Base-by-base conservation (phyloP, 495 filamentous ascomycete species). In the Penicillium robsamsonii region DNA sequence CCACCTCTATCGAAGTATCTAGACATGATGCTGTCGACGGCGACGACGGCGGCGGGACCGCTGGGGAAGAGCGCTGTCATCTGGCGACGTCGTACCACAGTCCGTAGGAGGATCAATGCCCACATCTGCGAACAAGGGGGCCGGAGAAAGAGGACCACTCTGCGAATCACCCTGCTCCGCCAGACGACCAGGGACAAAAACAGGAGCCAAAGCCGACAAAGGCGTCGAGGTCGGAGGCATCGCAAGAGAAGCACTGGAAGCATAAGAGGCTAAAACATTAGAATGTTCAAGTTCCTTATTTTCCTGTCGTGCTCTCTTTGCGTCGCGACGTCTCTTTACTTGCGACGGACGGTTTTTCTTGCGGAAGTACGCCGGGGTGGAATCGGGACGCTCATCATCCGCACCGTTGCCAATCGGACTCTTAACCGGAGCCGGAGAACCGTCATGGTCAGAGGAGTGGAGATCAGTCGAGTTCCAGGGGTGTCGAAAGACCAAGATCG, bases 121-220 rank as follows among this genome's bases (percentile, higher is more conserved):
- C 45, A 13, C 17, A 29, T 41, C 3, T 2, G 27, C 9, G 27
- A 5, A 40, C 35, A 41, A 17, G 48, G 48, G 35, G 13, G 31
- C 12, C 6, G 35, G 17, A 27, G 37, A 30, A 13, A 41, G 35
- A 27, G 30, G 31, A 50, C 25, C 45, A 47, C 45, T 47, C 27
- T 47, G 45, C 45, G n/a, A 8, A n/a, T 47, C 27, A n/a, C 18
- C 27, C 27, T 47, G 45, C 29, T 30, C 29, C 27, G 10, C n/a
- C 29, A 18, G 2, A 20, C 27, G 29, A 41, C 15, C 35, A 30
- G 48, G 13, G 5, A 30, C 9, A 8, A 51, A 27, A 8, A 29
- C 48, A 8, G 33, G 48, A 51, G 48, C 35, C 48, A 41, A 29
- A 51, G 33, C 48, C 35, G 37, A 29, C n/a, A 51, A 18, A 18